Base-by-base conservation (phyloP, 2,329 filamentous ascomycete species). In the Colletotrichum kahawae region DNA sequence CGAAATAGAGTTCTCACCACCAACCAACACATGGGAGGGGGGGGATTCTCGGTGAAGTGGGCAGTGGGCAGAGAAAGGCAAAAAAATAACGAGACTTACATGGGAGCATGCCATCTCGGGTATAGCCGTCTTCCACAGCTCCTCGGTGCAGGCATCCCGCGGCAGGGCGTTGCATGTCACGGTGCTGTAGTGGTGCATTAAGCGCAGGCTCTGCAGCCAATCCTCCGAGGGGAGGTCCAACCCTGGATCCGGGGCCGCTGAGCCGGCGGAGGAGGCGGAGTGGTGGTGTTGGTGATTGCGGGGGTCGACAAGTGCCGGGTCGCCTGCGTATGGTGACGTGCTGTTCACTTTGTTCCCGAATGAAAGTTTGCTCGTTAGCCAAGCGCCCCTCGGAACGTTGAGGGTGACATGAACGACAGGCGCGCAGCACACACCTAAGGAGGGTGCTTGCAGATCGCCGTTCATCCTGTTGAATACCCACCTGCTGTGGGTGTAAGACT, bases 151-250 rank as follows among this genome's bases (percentile, higher is more conserved):
- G 31, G 70, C 36, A 13, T 81, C 79, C 0, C n/a, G 33, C 0
- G 83, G 82, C 2, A 84, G 71, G 2, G 81, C 82, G 12, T 78
- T 68, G 56, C 78, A 81, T 2, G 82, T 82, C 3, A 70, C 77
- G 14, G 81, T 78, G 8, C 80, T 82, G 69, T 81, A 84, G 56
- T 85, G 83, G 59, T 85, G 82, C 78, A 85, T 81, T 48, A 85
- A 78, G 70, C 83, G 81, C 13, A 85, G 80, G 66, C 85, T 83
- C 5, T 80, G 78, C 8, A 82, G 79, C 82, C 82, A 84, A 59
- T 54, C 79, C 74, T 69, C 67, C 74, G 78, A 64, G 51, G 74
- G 36, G 79, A 74, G 43, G 79, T 77, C 63, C 79, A 78, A 5
- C 71, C 43, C 43, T 51, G 38, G 77, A 72, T 67, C 67, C 7